phyloP scores from a whole-genome alignment of 495 filamentous ascomycete species.

The Usnea hakonensis region DNA sequence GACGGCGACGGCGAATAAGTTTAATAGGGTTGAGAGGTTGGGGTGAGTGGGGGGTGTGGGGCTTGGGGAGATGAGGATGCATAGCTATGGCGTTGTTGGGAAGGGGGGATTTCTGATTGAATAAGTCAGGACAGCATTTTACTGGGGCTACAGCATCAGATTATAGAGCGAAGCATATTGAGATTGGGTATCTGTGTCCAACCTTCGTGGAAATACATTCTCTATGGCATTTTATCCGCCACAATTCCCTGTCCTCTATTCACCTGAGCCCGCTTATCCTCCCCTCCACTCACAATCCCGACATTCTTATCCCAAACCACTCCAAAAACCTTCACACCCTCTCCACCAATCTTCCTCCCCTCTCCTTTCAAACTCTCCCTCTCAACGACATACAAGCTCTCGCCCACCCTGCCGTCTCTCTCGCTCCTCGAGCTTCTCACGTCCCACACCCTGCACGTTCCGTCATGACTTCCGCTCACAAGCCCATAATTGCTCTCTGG shows the following conservation, averaged over 20 bases:
- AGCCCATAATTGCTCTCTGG: constrained; percentile 72
- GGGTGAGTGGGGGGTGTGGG: constrained; percentile 22
- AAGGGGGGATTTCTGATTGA: not conserved
- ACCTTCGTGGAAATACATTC: not conserved
- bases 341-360: constrained; percentile 52
- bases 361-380: constrained; percentile 55
- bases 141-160: not conserved
- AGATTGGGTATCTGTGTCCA: constrained; percentile 3
- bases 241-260: constrained; percentile 48
- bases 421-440: constrained; percentile 62
- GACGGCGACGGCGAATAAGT: constrained; percentile 65
- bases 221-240: not conserved
- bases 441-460: constrained; percentile 89
- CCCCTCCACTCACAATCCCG: constrained; percentile 84
- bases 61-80: not conserved
- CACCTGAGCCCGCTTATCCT: constrained; percentile 89
- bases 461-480: constrained; percentile 78
- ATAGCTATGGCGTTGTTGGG: not conserved
- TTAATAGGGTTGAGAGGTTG: constrained; percentile 71
- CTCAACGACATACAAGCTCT: constrained; percentile 73
- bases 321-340: constrained; percentile 83
- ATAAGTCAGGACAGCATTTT: not conserved
- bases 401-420: constrained; percentile 60
- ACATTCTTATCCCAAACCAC: constrained; percentile 77
- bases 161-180: not conserved